These are phyloP conservation scores for Phyllosticta citrichinensis DNA, from an alignment of 2,329 filamentous ascomycete genomes.

Conservation along the genomic window DNA sequence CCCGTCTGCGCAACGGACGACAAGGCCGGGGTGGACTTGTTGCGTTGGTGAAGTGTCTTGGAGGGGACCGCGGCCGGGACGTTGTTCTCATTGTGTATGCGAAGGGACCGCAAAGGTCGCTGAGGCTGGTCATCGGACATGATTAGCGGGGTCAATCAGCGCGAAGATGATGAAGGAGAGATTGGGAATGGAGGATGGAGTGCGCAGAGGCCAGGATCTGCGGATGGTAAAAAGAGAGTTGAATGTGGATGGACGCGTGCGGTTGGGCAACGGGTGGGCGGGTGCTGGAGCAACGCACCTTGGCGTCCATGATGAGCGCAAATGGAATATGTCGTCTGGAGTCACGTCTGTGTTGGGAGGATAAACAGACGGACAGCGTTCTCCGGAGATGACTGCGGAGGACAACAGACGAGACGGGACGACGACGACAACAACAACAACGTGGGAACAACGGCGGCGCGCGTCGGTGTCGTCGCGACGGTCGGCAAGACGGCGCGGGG, in stretches of 20 bases:
- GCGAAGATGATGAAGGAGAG: slow-evolving; percentile 10
- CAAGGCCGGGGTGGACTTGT: slow-evolving; percentile 65
- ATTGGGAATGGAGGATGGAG: slow-evolving; percentile 1
- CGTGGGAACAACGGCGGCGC: not conserved
- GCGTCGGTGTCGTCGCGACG: not conserved
- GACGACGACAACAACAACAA: slow-evolving; percentile 2
- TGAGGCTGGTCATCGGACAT: slow-evolving; percentile 48
- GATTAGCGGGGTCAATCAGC: slow-evolving; percentile 14
- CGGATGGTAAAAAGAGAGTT: not conserved
- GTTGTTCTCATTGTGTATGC: slow-evolving; percentile 63
- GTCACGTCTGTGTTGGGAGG: not conserved
- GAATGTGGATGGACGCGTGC: not conserved
- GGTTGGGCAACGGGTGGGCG: slow-evolving; percentile 4
- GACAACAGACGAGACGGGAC: not conserved
- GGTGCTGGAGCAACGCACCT: slow-evolving; percentile 24
- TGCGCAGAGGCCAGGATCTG: not conserved
- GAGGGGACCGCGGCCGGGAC: slow-evolving; percentile 29
- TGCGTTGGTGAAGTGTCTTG: slow-evolving; percentile 59
- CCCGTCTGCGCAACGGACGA: slow-evolving; percentile 45
- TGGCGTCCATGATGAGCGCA: slow-evolving; percentile 33
- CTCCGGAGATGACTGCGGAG: not conserved
- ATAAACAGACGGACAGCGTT: not conserved
- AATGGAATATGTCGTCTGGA: not conserved
- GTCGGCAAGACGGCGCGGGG: not conserved
- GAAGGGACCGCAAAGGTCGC: slow-evolving; percentile 50